Evolutionary conservation across 2,329 filamentous ascomycete genomes (phyloP).

Genomic region (Hypoxylon sp.): DNA sequence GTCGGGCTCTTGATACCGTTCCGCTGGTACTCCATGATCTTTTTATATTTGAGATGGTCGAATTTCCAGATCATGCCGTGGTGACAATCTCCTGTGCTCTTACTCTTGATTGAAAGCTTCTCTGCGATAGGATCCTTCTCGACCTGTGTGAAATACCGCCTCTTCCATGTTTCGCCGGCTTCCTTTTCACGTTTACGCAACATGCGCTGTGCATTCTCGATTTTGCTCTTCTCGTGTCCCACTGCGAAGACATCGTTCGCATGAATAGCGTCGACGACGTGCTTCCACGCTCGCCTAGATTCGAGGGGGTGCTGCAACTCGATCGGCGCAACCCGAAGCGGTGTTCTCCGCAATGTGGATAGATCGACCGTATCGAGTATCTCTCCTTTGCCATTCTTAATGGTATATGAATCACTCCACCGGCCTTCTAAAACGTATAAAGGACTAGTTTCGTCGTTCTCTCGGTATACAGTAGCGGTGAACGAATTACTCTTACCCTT

Average conservation of each 20-base stretch:
- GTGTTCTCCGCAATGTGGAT: slow-evolving; percentile 69
- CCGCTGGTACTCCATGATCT: slow-evolving; percentile 34
- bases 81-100: slow-evolving; percentile 13
- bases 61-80: slow-evolving; percentile 50
- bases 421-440: slow-evolving; percentile 89
- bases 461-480: slow-evolving; percentile 78
- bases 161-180: slow-evolving; percentile 44
- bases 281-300: slow-evolving; percentile 87
- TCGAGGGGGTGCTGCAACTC: slow-evolving; percentile 89
- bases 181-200: slow-evolving; percentile 47
- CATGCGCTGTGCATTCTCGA: slow-evolving; percentile 85
- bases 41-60: slow-evolving; percentile 47
- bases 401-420: slow-evolving; percentile 87
- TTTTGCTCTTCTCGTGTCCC: slow-evolving; percentile 84
- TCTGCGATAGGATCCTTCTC: slow-evolving; percentile 41
- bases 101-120: slow-evolving; percentile 36
- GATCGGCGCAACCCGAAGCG: slow-evolving; percentile 78
- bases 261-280: slow-evolving; percentile 85
- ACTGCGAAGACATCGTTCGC: slow-evolving; percentile 88
- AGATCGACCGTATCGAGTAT: slow-evolving; percentile 74
- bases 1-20: slow-evolving; percentile 47
- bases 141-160: slow-evolving; percentile 46
- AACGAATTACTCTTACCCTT: slow-evolving; percentile 97
- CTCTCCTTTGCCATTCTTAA: slow-evolving; percentile 75
- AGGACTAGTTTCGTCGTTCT: slow-evolving; percentile 79